Conservation (phyloP, 768 basidiomycete species). For the Russula sp. region DNA sequence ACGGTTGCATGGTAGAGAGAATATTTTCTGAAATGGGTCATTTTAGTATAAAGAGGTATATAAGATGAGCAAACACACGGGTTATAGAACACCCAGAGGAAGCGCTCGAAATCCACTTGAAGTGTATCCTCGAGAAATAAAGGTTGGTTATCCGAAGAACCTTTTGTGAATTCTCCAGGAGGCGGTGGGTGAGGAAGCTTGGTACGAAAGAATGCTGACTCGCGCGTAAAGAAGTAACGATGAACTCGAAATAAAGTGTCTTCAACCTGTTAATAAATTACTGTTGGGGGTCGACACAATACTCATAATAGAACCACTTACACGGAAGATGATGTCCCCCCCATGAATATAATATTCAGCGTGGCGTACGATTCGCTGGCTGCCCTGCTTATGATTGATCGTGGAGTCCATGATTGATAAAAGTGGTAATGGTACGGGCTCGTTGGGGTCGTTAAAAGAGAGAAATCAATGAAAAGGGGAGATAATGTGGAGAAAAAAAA, state of each 20-base stretch:
- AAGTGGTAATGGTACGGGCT: not conserved
- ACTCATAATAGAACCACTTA: slow-evolving; percentile 8
- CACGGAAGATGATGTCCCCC: slow-evolving; percentile 23
- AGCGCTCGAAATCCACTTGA: slow-evolving; percentile 43
- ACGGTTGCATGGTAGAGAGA: slow-evolving; percentile 45
- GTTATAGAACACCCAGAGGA: slow-evolving; percentile 60
- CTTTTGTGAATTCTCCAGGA: slow-evolving; percentile 22
- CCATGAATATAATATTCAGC: slow-evolving; percentile 22
- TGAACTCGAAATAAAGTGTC: slow-evolving; percentile 52
- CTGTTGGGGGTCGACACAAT: not conserved
- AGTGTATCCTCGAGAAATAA: slow-evolving; percentile 36
- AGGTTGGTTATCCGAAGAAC: slow-evolving; percentile 25
- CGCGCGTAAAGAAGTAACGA: slow-evolving; percentile 55
- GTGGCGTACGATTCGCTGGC: slow-evolving; percentile 26
- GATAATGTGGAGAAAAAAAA: not conserved
- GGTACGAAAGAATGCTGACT: slow-evolving; percentile 34
- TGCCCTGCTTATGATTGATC: not conserved
- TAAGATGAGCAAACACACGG: slow-evolving; percentile 35
- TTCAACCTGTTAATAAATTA: slow-evolving; percentile 39
- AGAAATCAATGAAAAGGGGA: not conserved
- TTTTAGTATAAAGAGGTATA: not conserved
- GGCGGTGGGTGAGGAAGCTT: slow-evolving; percentile 23
- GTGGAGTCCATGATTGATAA: slow-evolving; percentile 15
- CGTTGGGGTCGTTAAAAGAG: slow-evolving; percentile 1
- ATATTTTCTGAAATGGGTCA: slow-evolving; percentile 38